Evolutionary conservation across 208 protist genomes (phyloP), one percentile per base, ranked within the genome.

Genomic region (Acanthamoeba triangularis): DNA sequence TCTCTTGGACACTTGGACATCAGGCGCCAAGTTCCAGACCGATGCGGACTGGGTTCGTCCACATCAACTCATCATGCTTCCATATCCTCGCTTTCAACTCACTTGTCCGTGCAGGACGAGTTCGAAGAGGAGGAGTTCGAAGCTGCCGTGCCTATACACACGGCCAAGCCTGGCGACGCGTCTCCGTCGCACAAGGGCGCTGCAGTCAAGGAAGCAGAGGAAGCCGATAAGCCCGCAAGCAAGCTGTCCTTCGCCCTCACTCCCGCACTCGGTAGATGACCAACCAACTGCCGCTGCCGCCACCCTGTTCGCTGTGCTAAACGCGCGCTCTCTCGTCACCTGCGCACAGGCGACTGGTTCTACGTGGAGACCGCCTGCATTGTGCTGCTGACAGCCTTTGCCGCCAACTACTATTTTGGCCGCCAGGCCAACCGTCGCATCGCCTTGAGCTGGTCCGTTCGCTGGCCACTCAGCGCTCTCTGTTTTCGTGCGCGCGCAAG

Each of bases 341-440:
- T 25, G 13, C 20, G 13, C 20, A 25, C 47, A 85, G 76, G 76
- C 47, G 76, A 85, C 30, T 85, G 76, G 76, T 85, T 59, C 76
- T 85, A 85, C 44, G 76, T 85, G 35, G 76, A 85, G 44, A 56
- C 76, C 47, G 76, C 47, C 28, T 85, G 76, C 47, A 35, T 85
- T 1, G 35, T 33, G 10, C 14, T 85, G 25, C 76, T 85, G 41
- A 28, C 30, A 8, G 41, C 44, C 76, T 85, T 85, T 56, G 76
- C 44, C n/a, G 47, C 47, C 37, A 85, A 85, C 76, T 85, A 85
- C 76, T 85, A 85, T 44, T 35, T 18, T n/a, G 76, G 76, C 2
- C 47, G 76, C 76, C 37, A 85, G 47, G 25, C 76, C 23, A 85
- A 85, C 76, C 76, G 76, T 3, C 76, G 76, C 23, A 56, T 85